Base-by-base conservation (phyloP, 352 stramenopile species). In the Phytopythium boreale region DNA sequence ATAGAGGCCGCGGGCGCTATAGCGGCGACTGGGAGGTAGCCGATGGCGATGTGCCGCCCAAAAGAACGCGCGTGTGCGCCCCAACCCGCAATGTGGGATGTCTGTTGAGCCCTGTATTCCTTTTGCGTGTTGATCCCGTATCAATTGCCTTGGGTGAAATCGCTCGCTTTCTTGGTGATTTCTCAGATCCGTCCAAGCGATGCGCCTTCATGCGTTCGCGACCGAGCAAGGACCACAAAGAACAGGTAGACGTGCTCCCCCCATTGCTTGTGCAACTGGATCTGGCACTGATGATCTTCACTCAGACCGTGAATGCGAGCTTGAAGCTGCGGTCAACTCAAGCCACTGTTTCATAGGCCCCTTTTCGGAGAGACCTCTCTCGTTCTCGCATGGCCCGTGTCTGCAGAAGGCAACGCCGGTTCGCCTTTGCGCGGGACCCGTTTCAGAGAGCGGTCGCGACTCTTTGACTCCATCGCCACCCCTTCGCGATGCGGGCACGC, bases 371-470 rank as follows among this genome's bases (percentile, higher is more conserved):
- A n/a, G 4, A 2, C 7, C 20, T 46, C 41, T 46, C 41, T 39
- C 5, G 17, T 7, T 46, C 41, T 20, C 46, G 4, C 20, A 27
- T 51, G 44, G 19, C 44, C 37, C 37, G 4, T 36, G 31, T 36
- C 31, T 36, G n/a, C n/a, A n/a, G n/a, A n/a, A n/a, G 8, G 31
- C 8, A 36, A 20, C n/a, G 31, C 4, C 26, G 19, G 55, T 61
- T 50, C 36, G 20, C 2, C 20, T 47, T 37, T 41, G 52, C 17
- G 14, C 10, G n/a, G 20, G 46, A 52, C 14, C 37, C 4, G 56
- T 37, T 39, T 39, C 22, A 37, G 26, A 26, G 56, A 51, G 34
- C 34, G 17, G 37, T 14, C 56, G 56, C 56, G 56, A 61, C 56
- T 61, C 37, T 61, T 61, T 61, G 37, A 19, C 17, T 27, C 14